These are phyloP conservation scores for Suillus subalutaceus DNA, from an alignment of 768 basidiomycete species.

Conservation along the genomic window DNA sequence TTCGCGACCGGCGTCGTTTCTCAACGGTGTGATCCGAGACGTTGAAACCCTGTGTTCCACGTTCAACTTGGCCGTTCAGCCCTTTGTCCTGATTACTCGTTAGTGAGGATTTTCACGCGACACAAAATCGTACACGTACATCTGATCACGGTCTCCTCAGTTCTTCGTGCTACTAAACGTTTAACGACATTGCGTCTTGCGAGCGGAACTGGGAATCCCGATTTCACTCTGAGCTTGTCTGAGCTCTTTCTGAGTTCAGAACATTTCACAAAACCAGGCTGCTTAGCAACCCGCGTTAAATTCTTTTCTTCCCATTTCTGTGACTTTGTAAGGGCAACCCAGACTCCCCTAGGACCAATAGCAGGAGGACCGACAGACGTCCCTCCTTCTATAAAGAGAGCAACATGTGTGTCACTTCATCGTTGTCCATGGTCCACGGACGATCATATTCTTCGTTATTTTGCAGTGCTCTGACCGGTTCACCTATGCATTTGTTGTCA, in stretches of 20 bases:
- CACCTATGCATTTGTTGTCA: not conserved
- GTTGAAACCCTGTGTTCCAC: not conserved
- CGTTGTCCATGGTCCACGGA: not conserved
- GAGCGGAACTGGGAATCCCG: not conserved
- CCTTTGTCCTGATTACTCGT: not conserved
- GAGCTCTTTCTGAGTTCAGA: slow-evolving; percentile 13
- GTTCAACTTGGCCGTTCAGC: not conserved
- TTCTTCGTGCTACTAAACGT: not conserved
- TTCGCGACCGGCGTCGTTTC: not conserved
- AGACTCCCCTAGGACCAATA: not conserved
- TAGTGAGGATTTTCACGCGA: not conserved
- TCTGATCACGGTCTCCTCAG: not conserved
- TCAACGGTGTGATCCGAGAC: slow-evolving; percentile 1
- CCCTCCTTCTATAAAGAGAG: not conserved
- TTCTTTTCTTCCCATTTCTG: not conserved
- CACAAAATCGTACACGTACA: slow-evolving; percentile 1
- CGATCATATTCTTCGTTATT: not conserved
- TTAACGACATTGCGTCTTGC: not conserved
- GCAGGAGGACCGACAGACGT: not conserved
- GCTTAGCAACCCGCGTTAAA: not conserved
- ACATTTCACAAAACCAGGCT: slow-evolving; percentile 5
- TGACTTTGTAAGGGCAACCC: not conserved
- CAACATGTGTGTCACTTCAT: not conserved
- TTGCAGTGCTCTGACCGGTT: not conserved
- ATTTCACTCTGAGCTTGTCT: slow-evolving; percentile 11